Percentiles rank a stretch among this genome's conserved stretches.
phyloP scores from a whole-genome alignment of 2,329 filamentous ascomycete genomes.

The Ophidiomyces ophidiicola region DNA sequence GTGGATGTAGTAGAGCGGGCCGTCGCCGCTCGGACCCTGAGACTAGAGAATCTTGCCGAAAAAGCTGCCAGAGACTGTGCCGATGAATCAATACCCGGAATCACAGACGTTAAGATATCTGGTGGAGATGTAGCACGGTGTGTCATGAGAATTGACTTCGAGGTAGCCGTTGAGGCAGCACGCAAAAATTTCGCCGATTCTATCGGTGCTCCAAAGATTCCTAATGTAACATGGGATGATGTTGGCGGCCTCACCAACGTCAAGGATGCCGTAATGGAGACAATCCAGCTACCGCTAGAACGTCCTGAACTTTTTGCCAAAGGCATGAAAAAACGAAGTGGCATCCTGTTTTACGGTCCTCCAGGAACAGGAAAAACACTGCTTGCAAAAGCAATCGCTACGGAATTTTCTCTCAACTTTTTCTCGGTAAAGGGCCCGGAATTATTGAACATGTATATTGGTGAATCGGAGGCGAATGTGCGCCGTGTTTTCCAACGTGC shows the following conservation, averaged over 20 bases:
- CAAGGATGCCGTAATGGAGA: conserved; percentile 99
- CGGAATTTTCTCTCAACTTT: conserved; percentile 98
- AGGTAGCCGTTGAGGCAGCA: conserved; percentile 84
- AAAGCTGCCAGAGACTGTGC: conserved; percentile 20
- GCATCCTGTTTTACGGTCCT: conserved; percentile 97
- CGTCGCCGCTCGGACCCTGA: conserved; percentile 59
- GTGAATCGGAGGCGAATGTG: conserved; percentile 99
- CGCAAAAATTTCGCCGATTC: conserved; percentile 96
- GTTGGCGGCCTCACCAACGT: conserved; percentile 96
- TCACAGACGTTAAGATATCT: conserved; percentile 76
- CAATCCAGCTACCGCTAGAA: conserved; percentile 96
- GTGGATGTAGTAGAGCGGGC: conserved; percentile 91
- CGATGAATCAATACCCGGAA: conserved; percentile 39
- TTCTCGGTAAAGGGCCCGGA: conserved; percentile 99
- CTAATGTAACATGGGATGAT: conserved; percentile 98
- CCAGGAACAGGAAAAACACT: conserved; percentile 99
- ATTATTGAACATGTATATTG: conserved; percentile 99
- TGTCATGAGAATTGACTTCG: conserved; percentile 73
- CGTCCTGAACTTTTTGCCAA: conserved; percentile 99
- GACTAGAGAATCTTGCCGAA: conserved; percentile 59
- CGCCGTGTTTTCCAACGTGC: conserved; percentile 99
- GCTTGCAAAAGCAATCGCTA: conserved; percentile 97
- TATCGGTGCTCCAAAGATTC: conserved; percentile 94
- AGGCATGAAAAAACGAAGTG: conserved; percentile 91
- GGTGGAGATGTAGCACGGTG: conserved; percentile 69